phyloP scores from a whole-genome alignment of 805 yeast genomes.

The Ogataea glucozyma region DNA sequence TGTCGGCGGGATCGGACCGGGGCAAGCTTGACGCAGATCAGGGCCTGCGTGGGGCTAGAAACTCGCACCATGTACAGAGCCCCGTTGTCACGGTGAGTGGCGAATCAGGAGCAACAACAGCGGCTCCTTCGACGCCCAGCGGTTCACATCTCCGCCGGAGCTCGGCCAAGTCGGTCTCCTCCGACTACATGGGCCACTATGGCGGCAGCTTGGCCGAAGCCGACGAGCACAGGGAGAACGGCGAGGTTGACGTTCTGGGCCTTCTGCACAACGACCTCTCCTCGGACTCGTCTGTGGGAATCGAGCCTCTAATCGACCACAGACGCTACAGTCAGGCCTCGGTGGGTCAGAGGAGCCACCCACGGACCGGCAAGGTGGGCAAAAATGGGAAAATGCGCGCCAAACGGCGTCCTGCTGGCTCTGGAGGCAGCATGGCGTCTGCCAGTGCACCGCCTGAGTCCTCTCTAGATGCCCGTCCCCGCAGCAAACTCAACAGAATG shows the following conservation, averaged over 20 bases:
- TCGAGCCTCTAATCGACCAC: slow-evolving; percentile 30
- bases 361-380: background rate
- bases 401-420: background rate
- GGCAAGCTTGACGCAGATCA: slow-evolving; percentile 6
- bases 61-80: too few relatives aligned
- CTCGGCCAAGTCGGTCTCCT: background rate
- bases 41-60: too few relatives aligned
- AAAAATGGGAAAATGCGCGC: background rate
- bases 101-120: too few relatives aligned
- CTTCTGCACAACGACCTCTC: slow-evolving; percentile 29
- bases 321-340: slow-evolving; percentile 15
- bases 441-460: slow-evolving; percentile 8
- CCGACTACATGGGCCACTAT: background rate
- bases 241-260: slow-evolving; percentile 33
- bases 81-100: too few relatives aligned
- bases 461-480: background rate
- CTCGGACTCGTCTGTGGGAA: slow-evolving; percentile 19
- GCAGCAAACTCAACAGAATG: slow-evolving; percentile 7
- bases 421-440: background rate
- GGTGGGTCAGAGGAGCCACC: background rate
- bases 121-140: too few relatives aligned
- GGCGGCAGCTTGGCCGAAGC: background rate
- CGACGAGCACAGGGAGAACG: slow-evolving; percentile 11
- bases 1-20: slow-evolving; percentile 5
- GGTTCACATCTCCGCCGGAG: too few relatives aligned